Evolutionary conservation across 352 stramenopile species (phyloP).

Genomic region (Phytophthora cryptogea): DNA sequence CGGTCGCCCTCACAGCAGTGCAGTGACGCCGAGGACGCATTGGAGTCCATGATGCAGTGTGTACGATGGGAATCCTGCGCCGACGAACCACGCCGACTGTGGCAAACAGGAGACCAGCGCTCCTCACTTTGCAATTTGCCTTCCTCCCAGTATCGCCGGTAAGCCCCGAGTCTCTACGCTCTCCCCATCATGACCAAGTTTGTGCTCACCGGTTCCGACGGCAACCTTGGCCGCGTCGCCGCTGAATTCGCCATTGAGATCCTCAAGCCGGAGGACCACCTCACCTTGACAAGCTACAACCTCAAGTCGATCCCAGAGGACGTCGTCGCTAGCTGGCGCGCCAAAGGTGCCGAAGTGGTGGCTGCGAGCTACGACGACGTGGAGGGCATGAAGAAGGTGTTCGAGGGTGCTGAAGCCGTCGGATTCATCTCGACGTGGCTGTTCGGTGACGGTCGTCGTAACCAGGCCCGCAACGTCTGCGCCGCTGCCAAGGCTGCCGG

Average conservation of each 20-base stretch:
- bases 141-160: background rate
- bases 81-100: too few species aligned
- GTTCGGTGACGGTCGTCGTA: slow-evolving; percentile 13
- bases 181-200: slow-evolving; percentile 17
- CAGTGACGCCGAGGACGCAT: too few species aligned
- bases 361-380: slow-evolving; percentile 17
- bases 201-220: slow-evolving; percentile 14
- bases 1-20: too few species aligned
- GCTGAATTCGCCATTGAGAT: slow-evolving; percentile 14
- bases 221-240: slow-evolving; percentile 17
- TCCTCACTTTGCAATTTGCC: slow-evolving; percentile 19
- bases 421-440: slow-evolving; percentile 19
- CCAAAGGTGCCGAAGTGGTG: slow-evolving; percentile 14
- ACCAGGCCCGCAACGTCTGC: slow-evolving; percentile 8
- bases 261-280: slow-evolving; percentile 9
- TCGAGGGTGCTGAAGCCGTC: slow-evolving; percentile 15
- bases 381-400: slow-evolving; percentile 12
- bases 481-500: slow-evolving; percentile 7
- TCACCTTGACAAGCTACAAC: slow-evolving; percentile 6
- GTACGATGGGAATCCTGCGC: too few species aligned
- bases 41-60: background rate
- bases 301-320: background rate
- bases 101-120: too few species aligned
- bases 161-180: background rate
- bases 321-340: slow-evolving; percentile 6